Evolutionary conservation across 1,139 yeast genomes (phyloP).

Genomic region (Pneumocystis carinii): DNA sequence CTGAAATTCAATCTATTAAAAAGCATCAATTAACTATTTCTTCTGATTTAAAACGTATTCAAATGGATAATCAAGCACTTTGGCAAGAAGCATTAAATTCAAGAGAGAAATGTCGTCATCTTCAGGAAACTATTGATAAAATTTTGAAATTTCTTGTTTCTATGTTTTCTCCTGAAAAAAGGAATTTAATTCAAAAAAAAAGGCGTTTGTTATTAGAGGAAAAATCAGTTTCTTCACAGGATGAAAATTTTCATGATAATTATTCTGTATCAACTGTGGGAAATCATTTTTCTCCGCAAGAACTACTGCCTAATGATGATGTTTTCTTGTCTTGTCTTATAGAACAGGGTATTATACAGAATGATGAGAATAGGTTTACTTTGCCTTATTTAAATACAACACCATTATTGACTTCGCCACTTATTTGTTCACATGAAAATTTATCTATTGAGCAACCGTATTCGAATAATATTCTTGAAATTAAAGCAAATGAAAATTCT

Average conservation of each 20-base stretch:
- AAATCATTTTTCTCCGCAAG: background rate
- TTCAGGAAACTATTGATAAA: slow-evolving; percentile 75
- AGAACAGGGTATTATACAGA: background rate
- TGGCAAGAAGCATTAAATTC: slow-evolving; percentile 83
- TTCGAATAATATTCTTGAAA: background rate
- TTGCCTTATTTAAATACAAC: background rate
- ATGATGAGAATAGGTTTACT: background rate
- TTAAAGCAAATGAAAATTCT: background rate
- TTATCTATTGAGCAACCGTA: background rate
- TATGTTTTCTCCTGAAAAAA: slow-evolving; percentile 46
- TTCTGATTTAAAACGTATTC: slow-evolving; percentile 66
- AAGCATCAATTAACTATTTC: slow-evolving; percentile 65
- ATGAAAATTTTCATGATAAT: background rate
- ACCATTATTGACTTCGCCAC: background rate
- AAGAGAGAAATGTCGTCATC: slow-evolving; percentile 71
- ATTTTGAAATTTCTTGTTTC: slow-evolving; percentile 60
- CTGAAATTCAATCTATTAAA: slow-evolving; percentile 63
- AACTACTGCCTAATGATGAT: background rate
- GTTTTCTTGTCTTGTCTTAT: background rate
- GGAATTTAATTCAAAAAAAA: slow-evolving; percentile 27
- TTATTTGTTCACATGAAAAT: background rate
- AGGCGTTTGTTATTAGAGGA: background rate
- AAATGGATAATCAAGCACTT: slow-evolving; percentile 73
- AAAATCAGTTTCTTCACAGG: background rate
- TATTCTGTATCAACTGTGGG: background rate